Percentiles rank a stretch among this genome's conserved stretches.
Evolutionary conservation across 495 filamentous ascomycete species (phyloP).

Genomic region (Extremus antarcticus): DNA sequence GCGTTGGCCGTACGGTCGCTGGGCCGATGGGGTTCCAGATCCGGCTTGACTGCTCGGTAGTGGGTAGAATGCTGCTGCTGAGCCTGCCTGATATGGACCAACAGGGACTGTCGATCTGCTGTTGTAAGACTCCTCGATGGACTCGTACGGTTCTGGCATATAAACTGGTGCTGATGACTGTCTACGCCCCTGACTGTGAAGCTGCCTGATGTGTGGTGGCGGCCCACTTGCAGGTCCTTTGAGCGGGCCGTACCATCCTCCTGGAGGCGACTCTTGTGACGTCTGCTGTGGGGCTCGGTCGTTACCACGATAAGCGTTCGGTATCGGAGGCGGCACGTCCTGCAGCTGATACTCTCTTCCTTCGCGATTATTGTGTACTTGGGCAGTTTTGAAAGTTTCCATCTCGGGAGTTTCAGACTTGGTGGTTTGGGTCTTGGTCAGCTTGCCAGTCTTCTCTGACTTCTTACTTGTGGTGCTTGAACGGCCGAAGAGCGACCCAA

Average conservation of each 20-base stretch:
- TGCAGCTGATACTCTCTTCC: neutral
- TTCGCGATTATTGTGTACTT: neutral
- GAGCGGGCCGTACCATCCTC: too few species aligned
- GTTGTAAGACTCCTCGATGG: too few species aligned
- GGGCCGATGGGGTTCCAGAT: neutral
- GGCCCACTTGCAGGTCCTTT: too few species aligned
- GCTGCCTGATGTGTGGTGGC: neutral
- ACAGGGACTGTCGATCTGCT: too few species aligned
- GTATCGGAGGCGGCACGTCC: neutral
- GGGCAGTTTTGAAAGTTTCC: too few species aligned
- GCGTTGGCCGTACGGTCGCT: neutral
- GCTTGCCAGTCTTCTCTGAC: slow-evolving; percentile 14
- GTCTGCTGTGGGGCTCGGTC: too few species aligned
- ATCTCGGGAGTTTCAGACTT: neutral
- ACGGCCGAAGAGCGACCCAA: slow-evolving; percentile 29
- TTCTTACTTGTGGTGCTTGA: slow-evolving; percentile 12
- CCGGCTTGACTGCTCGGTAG: too few species aligned
- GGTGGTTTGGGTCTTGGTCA: slow-evolving; percentile 12
- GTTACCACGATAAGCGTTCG: neutral
- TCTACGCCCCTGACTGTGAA: neutral
- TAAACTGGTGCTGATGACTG: neutral
- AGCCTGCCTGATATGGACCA: neutral
- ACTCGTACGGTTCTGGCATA: too few species aligned
- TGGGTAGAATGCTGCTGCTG: neutral
- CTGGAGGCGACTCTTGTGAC: neutral